These are phyloP conservation scores for Kodamaea sp. DNA, from an alignment of 1,139 yeast genomes.

Conservation along the genomic window DNA sequence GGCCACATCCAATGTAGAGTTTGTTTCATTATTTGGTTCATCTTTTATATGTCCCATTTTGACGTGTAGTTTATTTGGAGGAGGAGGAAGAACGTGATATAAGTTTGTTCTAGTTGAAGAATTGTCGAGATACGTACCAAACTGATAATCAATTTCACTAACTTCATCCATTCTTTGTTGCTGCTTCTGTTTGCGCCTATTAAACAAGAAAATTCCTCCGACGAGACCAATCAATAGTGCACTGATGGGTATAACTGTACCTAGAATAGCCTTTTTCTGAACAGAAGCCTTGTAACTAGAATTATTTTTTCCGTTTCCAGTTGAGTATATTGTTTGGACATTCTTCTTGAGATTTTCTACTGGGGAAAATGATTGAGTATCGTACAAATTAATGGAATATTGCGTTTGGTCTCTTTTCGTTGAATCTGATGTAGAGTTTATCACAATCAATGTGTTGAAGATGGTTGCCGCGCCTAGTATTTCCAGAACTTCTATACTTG, in stretches of 20 bases:
- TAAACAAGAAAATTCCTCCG: slow-evolving; percentile 21
- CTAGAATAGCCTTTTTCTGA: slow-evolving; percentile 34
- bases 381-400: slow-evolving; percentile 30
- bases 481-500: slow-evolving; percentile 19
- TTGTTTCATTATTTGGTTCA: slow-evolving; percentile 36
- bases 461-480: slow-evolving; percentile 46
- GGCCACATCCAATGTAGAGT: slow-evolving; percentile 33
- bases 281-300: slow-evolving; percentile 10
- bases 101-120: slow-evolving; percentile 8
- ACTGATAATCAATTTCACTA: slow-evolving; percentile 37
- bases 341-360: slow-evolving; percentile 23
- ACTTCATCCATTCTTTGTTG: slow-evolving; percentile 19
- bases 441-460: slow-evolving; percentile 42
- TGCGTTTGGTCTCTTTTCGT: slow-evolving; percentile 15
- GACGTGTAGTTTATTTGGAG: slow-evolving; percentile 1
- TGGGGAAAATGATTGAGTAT: slow-evolving; percentile 22
- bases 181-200: slow-evolving; percentile 20
- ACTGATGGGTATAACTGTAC: slow-evolving; percentile 36
- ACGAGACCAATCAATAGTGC: slow-evolving; percentile 22
- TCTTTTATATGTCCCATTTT: slow-evolving; percentile 3
- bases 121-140: slow-evolving; percentile 28
- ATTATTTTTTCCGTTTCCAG: not conserved
- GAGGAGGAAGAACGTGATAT: slow-evolving; percentile 6
- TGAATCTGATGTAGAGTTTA: slow-evolving; percentile 23
- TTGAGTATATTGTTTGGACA: slow-evolving; percentile 2